Conservation (phyloP, 148 eudicot genomes). For the Persicaria tinctoria region DNA sequence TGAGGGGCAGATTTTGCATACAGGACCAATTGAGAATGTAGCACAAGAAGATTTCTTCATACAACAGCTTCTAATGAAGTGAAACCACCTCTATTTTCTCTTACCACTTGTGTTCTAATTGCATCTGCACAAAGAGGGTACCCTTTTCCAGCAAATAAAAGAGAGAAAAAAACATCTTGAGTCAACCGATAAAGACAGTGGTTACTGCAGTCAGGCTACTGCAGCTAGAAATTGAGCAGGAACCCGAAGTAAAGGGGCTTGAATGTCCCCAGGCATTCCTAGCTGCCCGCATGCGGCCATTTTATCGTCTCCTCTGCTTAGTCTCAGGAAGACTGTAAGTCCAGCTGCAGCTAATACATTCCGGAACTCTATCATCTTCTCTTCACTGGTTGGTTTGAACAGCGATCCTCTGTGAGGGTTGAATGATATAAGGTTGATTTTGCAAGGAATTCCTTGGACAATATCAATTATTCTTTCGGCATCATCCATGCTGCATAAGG, state of each 20-base stretch:
- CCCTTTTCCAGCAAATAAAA: no score
- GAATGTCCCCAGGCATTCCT: constrained; percentile 69
- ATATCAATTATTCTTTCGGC: constrained; percentile 78
- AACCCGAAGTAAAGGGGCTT: constrained; percentile 69
- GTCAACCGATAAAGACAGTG: not conserved
- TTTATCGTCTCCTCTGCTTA: constrained; percentile 90
- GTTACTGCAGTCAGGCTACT: constrained; percentile 15
- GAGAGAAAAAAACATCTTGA: no score
- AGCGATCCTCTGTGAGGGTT: constrained; percentile 81
- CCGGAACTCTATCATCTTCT: constrained; percentile 79
- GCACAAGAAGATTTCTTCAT: no score
- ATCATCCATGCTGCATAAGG: constrained; percentile 68
- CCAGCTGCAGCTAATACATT: constrained; percentile 72
- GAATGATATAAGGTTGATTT: constrained; percentile 90
- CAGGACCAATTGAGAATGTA: no score
- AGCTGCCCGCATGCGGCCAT: constrained; percentile 99
- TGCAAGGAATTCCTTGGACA: constrained; percentile 93
- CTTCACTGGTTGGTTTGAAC: constrained; percentile 66
- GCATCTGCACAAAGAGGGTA: no score
- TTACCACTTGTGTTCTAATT: no score
- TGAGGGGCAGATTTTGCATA: no score
- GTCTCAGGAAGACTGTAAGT: constrained; percentile 56
- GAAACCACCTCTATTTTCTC: no score
- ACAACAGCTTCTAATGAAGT: no score
- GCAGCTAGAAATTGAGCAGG: constrained; percentile 49